Percentiles rank a stretch among this genome's conserved stretches.
These are phyloP conservation scores for Cytidiella melzeri DNA, from an alignment of 768 basidiomycete species.

Conservation along the genomic window DNA sequence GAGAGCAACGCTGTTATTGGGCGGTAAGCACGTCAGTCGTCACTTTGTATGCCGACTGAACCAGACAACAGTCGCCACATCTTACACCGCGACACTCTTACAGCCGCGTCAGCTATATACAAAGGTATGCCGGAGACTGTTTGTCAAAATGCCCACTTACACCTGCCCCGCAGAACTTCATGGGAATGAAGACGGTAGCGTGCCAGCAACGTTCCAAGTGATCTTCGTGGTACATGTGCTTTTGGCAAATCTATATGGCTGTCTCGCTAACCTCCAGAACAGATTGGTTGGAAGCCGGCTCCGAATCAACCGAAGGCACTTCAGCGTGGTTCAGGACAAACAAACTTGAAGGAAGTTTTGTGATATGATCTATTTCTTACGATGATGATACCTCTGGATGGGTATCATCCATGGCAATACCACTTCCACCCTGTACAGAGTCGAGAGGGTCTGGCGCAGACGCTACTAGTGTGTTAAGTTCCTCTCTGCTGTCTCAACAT, in stretches of 20 bases:
- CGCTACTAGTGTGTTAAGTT: background rate
- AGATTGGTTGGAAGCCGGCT: constrained; percentile 85
- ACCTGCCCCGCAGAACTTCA: constrained; percentile 58
- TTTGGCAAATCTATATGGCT: background rate
- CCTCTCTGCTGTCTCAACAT: constrained; percentile 9
- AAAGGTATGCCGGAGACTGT: constrained; percentile 46
- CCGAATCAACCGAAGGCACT: constrained; percentile 61
- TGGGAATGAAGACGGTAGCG: constrained; percentile 72
- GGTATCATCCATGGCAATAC: constrained; percentile 1
- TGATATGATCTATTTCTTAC: constrained; percentile 17
- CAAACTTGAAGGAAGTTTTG: constrained; percentile 57
- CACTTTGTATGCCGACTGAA: background rate
- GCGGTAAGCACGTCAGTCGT: constrained; percentile 38
- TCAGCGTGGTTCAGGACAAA: constrained; percentile 54
- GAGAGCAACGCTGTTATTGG: constrained; percentile 90
- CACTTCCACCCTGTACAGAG: background rate
- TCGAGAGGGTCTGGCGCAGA: background rate
- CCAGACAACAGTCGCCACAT: constrained; percentile 46
- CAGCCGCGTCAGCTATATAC: constrained; percentile 92
- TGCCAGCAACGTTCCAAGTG: constrained; percentile 95
- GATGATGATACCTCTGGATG: constrained; percentile 5
- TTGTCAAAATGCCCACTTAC: background rate
- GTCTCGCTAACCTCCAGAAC: background rate
- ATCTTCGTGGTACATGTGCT: constrained; percentile 77
- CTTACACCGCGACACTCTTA: constrained; percentile 78